Evolutionary conservation across 2,329 filamentous ascomycete genomes (phyloP), one percentile per base, ranked within the genome.

Genomic region (Leptosphaerulina australis): DNA sequence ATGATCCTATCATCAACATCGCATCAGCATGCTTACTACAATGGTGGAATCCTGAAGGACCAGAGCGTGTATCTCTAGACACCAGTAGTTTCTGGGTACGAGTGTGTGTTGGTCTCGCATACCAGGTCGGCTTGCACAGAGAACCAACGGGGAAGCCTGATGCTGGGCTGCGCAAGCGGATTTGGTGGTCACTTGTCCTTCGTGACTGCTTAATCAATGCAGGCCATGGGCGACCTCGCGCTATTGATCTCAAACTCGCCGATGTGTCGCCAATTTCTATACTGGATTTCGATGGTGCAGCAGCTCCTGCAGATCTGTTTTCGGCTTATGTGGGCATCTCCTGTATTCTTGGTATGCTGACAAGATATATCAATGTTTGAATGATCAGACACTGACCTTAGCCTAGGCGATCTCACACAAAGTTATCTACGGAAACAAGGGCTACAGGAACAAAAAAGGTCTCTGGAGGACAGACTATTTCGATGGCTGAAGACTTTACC

Each of bases 81-180:
- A 77, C 73, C 0, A 77, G 75, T 44, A 70, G 73, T 9, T 77
- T 78, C 50, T 78, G 76, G 76, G 62, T 75, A 22, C 67, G 73
- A 17, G 71, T 76, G 20, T 73, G 72, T 28, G 70, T 74, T 15
- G 74, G 74, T 1, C 56, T 78, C 20, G 74, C 74, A 2, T 75
- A 76, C 60, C 75, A 77, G 45, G 67, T 77, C 46, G 75, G 76
- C 3, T 60, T 78, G n/a, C 75, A 77, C 50, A 69, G 71, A 30
- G 74, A 78, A 41, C 74, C 75, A 2, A 57, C 56, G 3, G 60
- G 59, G 4, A 69, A 66, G 38, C 55, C 62, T 18, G 70, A 76
- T 46, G 66, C 69, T 24, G 59, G 66, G 5, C 49, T 76, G 9
- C 64, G 75, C 37, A 70, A 69, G 40, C 64, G 74, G 36, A 61